phyloP scores from a whole-genome alignment of 2,329 filamentous ascomycete genomes.

The Pseudopithomyces maydicus region DNA sequence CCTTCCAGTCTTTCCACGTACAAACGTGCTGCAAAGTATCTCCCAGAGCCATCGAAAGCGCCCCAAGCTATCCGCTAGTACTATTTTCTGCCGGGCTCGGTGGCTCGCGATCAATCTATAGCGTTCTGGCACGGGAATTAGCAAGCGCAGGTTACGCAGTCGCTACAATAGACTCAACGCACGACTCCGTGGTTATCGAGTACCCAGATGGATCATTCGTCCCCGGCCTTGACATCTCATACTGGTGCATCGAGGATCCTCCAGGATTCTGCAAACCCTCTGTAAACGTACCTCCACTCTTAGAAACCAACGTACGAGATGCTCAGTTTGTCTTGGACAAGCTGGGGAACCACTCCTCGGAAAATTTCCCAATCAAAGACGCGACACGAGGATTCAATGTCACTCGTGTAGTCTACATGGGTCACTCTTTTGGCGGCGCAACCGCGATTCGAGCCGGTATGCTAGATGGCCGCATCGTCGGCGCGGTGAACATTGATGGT shows the following conservation, averaged over 20 bases:
- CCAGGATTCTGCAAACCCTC: not conserved
- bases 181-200: slow-evolving; percentile 50
- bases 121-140: slow-evolving; percentile 47
- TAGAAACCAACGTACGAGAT: slow-evolving; percentile 1
- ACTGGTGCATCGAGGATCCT: not conserved
- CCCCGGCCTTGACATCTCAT: slow-evolving; percentile 32
- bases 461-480: slow-evolving; percentile 22
- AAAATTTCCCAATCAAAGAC: not conserved
- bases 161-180: slow-evolving; percentile 54
- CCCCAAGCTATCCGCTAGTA: slow-evolving; percentile 19
- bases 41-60: not conserved
- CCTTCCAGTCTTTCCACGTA: slow-evolving; percentile 8
- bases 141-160: slow-evolving; percentile 53
- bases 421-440: slow-evolving; percentile 36
- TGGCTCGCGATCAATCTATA: slow-evolving; percentile 47
- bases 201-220: slow-evolving; percentile 29
- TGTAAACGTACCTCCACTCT: not conserved
- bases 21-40: not conserved
- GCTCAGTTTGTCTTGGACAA: slow-evolving; percentile 3
- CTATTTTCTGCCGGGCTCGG: slow-evolving; percentile 52
- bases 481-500: slow-evolving; percentile 35
- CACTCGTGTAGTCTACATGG: slow-evolving; percentile 13
- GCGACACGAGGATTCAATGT: not conserved
- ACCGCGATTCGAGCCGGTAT: slow-evolving; percentile 23
- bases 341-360: not conserved